Conservation (phyloP, 2,329 filamentous ascomycete species). For the Penicillium sp. region DNA sequence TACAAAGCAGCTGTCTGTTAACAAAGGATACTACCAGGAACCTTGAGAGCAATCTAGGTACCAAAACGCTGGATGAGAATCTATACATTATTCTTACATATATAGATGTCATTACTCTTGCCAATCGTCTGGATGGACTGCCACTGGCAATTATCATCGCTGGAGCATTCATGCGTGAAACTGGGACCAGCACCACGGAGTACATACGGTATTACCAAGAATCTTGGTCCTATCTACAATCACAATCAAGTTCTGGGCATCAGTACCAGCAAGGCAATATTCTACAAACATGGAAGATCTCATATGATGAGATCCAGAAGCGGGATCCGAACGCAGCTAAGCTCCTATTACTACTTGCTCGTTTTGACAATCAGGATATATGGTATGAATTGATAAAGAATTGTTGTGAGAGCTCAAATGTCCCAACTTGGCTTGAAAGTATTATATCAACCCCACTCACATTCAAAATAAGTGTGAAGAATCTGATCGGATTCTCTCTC, state of each 20-base stretch:
- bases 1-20: constrained; percentile 17
- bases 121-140: constrained; percentile 47
- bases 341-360: constrained; percentile 49
- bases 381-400: constrained; percentile 49
- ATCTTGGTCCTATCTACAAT: constrained; percentile 39
- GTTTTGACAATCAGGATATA: constrained; percentile 50
- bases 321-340: constrained; percentile 34
- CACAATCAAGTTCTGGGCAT: constrained; percentile 16
- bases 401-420: constrained; percentile 6
- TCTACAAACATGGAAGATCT: constrained; percentile 42
- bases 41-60: constrained; percentile 19
- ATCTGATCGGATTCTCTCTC: constrained; percentile 32
- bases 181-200: constrained; percentile 39
- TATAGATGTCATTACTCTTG: constrained; percentile 33
- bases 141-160: constrained; percentile 54
- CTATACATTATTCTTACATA: constrained; percentile 13
- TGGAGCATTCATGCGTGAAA: constrained; percentile 49
- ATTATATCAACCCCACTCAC: constrained; percentile 20
- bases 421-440: constrained; percentile 25
- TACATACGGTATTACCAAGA: constrained; percentile 48
- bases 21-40: background rate
- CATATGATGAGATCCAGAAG: constrained; percentile 41
- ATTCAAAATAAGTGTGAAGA: constrained; percentile 24
- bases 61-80: background rate
- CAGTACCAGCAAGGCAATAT: constrained; percentile 34